phyloP scores from a whole-genome alignment of 163 green algal species.

The Scenedesmus sp. region DNA sequence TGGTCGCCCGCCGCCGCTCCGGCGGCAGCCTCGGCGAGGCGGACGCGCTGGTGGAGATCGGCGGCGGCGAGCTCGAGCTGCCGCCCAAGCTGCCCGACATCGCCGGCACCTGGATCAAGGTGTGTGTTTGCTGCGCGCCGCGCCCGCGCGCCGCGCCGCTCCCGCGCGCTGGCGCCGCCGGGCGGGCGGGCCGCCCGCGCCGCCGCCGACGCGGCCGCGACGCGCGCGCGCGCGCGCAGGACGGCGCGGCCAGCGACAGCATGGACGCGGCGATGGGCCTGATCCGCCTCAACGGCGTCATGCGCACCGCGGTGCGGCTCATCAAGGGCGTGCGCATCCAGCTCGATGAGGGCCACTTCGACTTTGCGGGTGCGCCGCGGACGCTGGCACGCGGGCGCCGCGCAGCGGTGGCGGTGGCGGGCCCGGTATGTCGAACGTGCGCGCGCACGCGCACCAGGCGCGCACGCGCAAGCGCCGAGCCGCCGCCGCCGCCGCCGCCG shows the following conservation, averaged over 20 bases:
- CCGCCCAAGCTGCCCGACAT: constrained; percentile 18
- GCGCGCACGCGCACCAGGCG: too few species aligned
- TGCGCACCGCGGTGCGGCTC: constrained; percentile 42
- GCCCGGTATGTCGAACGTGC: constrained; percentile 16
- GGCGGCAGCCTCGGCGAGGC: not conserved
- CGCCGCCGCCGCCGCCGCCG: too few species aligned
- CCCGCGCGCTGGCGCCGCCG: too few species aligned
- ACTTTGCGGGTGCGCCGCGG: too few species aligned
- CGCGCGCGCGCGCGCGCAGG: constrained; percentile 45
- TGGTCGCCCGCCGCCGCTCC: too few species aligned
- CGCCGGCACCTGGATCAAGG: constrained; percentile 39
- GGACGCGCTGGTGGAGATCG: constrained; percentile 1
- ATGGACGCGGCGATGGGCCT: constrained; percentile 47
- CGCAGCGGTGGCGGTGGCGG: too few species aligned
- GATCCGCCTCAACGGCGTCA: constrained; percentile 42
- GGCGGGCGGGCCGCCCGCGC: too few species aligned
- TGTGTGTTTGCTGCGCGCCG: not conserved
- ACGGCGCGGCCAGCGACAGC: constrained; percentile 32
- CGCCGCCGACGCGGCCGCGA: not conserved
- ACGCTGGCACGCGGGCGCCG: too few species aligned
- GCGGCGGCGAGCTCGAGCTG: not conserved
- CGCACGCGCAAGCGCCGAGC: too few species aligned
- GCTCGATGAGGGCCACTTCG: not conserved
- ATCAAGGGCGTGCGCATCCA: constrained; percentile 49
- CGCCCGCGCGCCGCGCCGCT: not conserved